Base-by-base conservation (phyloP, 768 basidiomycete species). In the Lentinus tigrinus region DNA sequence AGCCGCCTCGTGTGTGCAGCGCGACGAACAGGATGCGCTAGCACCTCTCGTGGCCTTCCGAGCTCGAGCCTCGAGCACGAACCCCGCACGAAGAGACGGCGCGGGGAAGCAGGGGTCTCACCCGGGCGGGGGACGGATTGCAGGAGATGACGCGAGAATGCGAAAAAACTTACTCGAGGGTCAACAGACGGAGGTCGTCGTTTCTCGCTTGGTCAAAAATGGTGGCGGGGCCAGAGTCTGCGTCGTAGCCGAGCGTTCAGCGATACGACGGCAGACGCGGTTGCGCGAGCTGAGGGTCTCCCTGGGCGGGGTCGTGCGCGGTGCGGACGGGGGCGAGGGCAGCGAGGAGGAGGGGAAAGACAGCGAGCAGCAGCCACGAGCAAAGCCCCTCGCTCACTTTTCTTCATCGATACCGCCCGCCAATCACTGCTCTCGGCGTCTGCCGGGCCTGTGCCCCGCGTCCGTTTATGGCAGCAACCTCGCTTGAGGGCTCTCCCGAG, bases 151-250 rank as follows among this genome's bases (percentile, higher is more conserved):
- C 59, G 50, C 47, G 50, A 52, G 40, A 31, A 47, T 42, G 52
- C 48, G 34, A 21, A 24, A 31, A 37, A 19, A 46, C 88, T 65
- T 61, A 91, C 89, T 82, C 83, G 72, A 85, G 83, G 85, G 86
- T 85, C 87, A 89, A 74, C 72, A 89, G 79, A 80, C 89, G 88
- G 72, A 91, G 85, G 79, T 91, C 88, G 73, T 75, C 81, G 76
- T 89, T 89, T 78, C 85, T 83, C 80, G 78, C 76, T 72, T 88
- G 86, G 82, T 84, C 83, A 84, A 83, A 78, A 88, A 89, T 90
- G 72, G 69, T 89, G 84, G 74, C 71, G 58, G 65, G 68, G 61
- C 65, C 47, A 58, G 71, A 63, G 72, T 75, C 75, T 74, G 74
- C 69, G 80, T 75, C 81, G 75, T 60, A 66, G 62, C 62, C n/a